These are phyloP conservation scores for Papiliotrema terrestris DNA, from an alignment of 1,284 basidiomycete genomes.

Conservation along the genomic window DNA sequence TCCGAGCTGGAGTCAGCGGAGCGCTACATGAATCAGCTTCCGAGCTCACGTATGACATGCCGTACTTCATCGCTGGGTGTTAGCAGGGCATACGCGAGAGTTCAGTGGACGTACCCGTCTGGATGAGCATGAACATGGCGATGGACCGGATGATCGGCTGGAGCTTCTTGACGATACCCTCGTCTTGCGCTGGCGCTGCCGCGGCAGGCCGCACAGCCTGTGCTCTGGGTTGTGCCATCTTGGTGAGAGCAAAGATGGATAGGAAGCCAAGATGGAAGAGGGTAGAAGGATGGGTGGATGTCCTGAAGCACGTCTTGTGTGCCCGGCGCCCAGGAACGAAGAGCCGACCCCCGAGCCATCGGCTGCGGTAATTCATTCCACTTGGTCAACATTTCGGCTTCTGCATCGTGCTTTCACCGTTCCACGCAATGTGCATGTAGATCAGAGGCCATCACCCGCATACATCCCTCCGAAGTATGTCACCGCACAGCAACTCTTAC, in stretches of 20 bases:
- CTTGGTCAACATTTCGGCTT: no score
- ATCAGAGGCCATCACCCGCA: no score
- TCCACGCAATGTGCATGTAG: no score
- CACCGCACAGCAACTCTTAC: not conserved
- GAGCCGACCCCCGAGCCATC: not conserved
- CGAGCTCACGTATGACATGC: constrained; percentile 36
- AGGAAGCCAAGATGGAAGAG: not conserved
- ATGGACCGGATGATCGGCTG: constrained; percentile 19
- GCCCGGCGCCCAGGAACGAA: not conserved
- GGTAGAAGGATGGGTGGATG: not conserved
- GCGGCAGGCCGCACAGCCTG: constrained; percentile 10
- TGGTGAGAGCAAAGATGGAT: not conserved
- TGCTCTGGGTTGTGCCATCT: constrained; percentile 5
- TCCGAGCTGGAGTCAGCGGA: constrained; percentile 10
- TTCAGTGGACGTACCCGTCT: constrained; percentile 28
- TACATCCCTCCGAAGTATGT: not conserved
- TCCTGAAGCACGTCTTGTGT: not conserved
- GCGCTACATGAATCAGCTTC: constrained; percentile 4
- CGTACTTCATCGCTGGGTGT: constrained; percentile 36
- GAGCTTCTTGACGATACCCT: constrained; percentile 15
- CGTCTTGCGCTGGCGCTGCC: constrained; percentile 11
- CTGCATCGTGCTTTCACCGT: no score
- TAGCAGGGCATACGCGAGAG: not conserved
- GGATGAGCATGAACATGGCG: constrained; percentile 33
- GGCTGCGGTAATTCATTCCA: not conserved